These are phyloP conservation scores for Rhodotorula glutinis DNA, from an alignment of 1,284 basidiomycete genomes.

Conservation along the genomic window DNA sequence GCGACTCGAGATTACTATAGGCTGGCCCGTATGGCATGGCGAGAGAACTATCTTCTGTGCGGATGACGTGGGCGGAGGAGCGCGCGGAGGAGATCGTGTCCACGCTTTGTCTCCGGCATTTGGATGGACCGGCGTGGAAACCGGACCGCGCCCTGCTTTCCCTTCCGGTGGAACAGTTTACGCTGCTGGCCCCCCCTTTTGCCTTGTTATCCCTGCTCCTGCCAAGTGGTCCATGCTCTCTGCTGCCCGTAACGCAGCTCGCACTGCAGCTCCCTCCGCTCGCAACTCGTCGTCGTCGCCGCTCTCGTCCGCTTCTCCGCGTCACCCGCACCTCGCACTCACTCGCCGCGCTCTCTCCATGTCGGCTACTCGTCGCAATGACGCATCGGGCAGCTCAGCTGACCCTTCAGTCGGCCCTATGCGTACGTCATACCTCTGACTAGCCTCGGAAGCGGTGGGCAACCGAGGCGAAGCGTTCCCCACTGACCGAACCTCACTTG, in stretches of 20 bases:
- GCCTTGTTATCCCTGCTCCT: too few species aligned
- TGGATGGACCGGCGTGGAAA: too few species aligned
- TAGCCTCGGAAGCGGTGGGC: neutral
- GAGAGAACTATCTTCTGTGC: too few species aligned
- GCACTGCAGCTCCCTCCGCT: neutral
- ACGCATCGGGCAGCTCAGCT: neutral
- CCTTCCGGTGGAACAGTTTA: too few species aligned
- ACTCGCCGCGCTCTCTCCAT: too few species aligned
- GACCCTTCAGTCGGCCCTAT: conserved; percentile 19
- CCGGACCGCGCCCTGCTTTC: too few species aligned
- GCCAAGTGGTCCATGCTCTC: neutral
- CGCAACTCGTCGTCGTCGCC: conserved; percentile 6
- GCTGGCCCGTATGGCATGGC: too few species aligned
- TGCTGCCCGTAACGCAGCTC: conserved; percentile 3
- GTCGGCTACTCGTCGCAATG: neutral
- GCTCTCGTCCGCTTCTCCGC: neutral
- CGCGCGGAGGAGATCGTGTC: too few species aligned
- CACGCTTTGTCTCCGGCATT: too few species aligned
- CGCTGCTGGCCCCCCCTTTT: too few species aligned
- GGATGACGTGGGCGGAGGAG: too few species aligned
- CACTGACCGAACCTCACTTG: neutral
- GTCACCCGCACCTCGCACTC: conserved; percentile 1
- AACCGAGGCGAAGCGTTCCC: neutral
- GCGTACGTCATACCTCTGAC: conserved; percentile 2
- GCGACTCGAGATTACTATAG: too few species aligned